A percentile compares a stretch with the other conserved stretches of the same genome.
phyloP scores from a whole-genome alignment of 1,284 basidiomycete species.

The Pholiota adiposa region DNA sequence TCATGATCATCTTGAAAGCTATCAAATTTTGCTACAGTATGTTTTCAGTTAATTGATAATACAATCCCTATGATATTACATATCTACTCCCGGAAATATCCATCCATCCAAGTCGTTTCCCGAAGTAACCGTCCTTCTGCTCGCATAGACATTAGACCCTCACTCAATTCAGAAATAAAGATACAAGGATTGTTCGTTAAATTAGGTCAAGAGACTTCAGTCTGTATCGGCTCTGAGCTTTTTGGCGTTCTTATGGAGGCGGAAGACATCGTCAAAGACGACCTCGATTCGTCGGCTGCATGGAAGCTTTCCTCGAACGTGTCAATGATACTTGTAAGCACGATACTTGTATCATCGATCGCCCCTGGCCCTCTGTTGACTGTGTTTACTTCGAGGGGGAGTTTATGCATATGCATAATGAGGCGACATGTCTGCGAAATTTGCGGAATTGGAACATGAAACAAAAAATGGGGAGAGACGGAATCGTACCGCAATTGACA shows the following conservation, averaged over 20 bases:
- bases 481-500: conserved; percentile 20
- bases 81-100: too few species aligned
- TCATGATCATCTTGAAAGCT: not conserved
- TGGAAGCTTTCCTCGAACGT: conserved; percentile 1
- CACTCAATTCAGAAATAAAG: not conserved
- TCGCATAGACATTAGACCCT: too few species aligned
- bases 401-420: conserved; percentile 23
- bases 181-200: not conserved
- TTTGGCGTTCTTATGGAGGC: not conserved
- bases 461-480: not conserved
- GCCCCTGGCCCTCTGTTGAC: not conserved
- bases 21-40: not conserved
- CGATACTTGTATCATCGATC: conserved; percentile 16
- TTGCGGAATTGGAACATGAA: too few species aligned
- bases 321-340: conserved; percentile 20
- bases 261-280: not conserved
- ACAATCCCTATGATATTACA: too few species aligned
- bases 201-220: not conserved
- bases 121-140: too few species aligned
- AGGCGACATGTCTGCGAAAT: conserved; percentile 21
- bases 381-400: conserved; percentile 4
- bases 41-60: too few species aligned
- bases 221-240: not conserved
- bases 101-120: too few species aligned
- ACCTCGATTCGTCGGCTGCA: not conserved